These are phyloP conservation scores for Kwoniella pini DNA, from an alignment of 768 basidiomycete genomes.

Conservation along the genomic window DNA sequence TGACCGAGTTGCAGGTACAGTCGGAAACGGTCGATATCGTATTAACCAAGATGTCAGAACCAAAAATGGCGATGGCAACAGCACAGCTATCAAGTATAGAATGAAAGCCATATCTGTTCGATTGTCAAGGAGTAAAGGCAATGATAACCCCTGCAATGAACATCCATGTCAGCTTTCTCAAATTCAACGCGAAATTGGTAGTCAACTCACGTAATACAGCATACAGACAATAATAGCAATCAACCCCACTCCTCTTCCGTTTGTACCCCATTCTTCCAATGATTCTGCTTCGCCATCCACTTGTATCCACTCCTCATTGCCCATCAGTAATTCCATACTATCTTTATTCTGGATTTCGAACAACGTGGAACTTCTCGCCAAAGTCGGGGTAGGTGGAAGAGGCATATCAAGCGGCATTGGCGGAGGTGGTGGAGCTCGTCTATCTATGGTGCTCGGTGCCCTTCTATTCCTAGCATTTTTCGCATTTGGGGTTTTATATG, in stretches of 20 bases:
- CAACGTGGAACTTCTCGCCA: conserved; percentile 23
- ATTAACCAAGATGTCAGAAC: conserved; percentile 32
- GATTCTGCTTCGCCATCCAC: conserved; percentile 31
- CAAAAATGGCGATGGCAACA: conserved; percentile 24
- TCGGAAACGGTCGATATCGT: conserved; percentile 25
- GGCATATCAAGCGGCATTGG: conserved; percentile 43
- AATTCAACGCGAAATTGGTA: background rate
- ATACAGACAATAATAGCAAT: conserved; percentile 23
- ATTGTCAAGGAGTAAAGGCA: conserved; percentile 28
- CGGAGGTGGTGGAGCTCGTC: conserved; percentile 43
- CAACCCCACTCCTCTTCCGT: conserved; percentile 30
- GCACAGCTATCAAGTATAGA: conserved; percentile 12
- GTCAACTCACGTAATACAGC: conserved; percentile 36
- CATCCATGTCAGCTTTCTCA: background rate
- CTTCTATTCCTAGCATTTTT: background rate
- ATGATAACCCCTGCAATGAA: conserved; percentile 22
- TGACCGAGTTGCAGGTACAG: background rate
- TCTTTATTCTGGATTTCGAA: conserved; percentile 30
- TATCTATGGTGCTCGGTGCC: background rate
- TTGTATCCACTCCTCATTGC: conserved; percentile 36
- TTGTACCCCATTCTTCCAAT: conserved; percentile 35
- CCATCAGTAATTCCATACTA: conserved; percentile 40
- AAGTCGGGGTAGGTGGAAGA: conserved; percentile 43
- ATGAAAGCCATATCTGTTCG: conserved; percentile 1
- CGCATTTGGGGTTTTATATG: conserved; percentile 16